A percentile compares a stretch with the other conserved stretches of the same genome.
These are phyloP conservation scores for Conringia planisiliqua DNA, from an alignment of 345 rosid species.

Conservation along the genomic window DNA sequence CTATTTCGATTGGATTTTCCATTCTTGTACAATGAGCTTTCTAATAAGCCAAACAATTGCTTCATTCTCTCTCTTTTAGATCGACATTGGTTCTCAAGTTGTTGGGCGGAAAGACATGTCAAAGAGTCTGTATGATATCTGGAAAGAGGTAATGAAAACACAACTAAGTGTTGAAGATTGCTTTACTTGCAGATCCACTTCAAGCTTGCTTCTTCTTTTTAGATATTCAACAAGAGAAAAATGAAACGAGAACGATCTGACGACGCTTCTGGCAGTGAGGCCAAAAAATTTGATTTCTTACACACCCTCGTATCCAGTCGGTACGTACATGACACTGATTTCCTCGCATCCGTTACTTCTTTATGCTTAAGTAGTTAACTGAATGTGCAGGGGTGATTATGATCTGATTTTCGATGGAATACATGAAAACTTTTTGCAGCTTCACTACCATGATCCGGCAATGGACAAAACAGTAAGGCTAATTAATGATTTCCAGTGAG, in stretches of 20 bases:
- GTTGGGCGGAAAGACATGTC: slow-evolving; percentile 90
- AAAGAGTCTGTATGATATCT: slow-evolving; percentile 77
- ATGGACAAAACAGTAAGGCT: slow-evolving; percentile 86
- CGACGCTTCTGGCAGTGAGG: slow-evolving; percentile 29
- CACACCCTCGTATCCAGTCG: slow-evolving; percentile 67
- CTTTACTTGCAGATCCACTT: neutral
- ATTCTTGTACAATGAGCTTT: neutral
- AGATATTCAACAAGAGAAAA: slow-evolving; percentile 89
- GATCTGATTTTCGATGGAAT: slow-evolving; percentile 82
- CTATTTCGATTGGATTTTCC: neutral
- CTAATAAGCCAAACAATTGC: slow-evolving; percentile 1
- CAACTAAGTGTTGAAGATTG: neutral
- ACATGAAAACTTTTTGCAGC: slow-evolving; percentile 84
- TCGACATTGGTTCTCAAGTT: slow-evolving; percentile 82
- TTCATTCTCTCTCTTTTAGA: slow-evolving; percentile 43
- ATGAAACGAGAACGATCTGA: slow-evolving; percentile 44
- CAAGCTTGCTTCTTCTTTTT: slow-evolving; percentile 20
- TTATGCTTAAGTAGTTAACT: slow-evolving; percentile 27
- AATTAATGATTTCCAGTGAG: slow-evolving; percentile 12
- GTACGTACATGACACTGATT: slow-evolving; percentile 35
- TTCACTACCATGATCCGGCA: slow-evolving; percentile 87
- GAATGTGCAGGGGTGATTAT: slow-evolving; percentile 80
- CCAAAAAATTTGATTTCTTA: slow-evolving; percentile 57
- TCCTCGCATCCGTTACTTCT: neutral
- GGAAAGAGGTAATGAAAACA: slow-evolving; percentile 75